Evolutionary conservation across 257 asterid species (phyloP), one percentile per base, ranked within the genome.

Genomic region (Solanum pimpinellifolium): DNA sequence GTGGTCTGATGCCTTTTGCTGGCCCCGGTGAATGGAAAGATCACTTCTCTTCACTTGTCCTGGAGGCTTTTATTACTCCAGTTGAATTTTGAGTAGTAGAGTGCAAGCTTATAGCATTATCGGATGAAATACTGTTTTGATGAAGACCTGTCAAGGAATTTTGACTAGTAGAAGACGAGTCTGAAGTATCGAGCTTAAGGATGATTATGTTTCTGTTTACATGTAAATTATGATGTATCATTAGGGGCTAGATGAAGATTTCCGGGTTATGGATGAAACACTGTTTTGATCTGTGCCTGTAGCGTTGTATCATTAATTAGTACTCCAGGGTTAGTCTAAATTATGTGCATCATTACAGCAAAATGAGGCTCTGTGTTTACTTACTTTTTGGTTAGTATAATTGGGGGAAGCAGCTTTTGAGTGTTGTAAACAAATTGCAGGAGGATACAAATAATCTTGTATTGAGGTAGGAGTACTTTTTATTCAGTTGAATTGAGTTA

Each of bases 1-100:
- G 99, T 11, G 98, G 99, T n/a, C 76, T 94, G 68, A 88, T 95
- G 92, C 98, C 99, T 23, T 97, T 95, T 70, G 99, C 99, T 1
- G 86, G 95, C 91, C 90, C 93, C 25, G 23, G 88, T 68, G 98
- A 96, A 86, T 96, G 98, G 99, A 88, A 86, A 62, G 77, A 90
- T 85, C 99, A 96, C 90, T 93, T 96, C 85, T 78, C 87, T 35
- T 91, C 91, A 4, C 87, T 76, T 81, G 84, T 88, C 14, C 3
- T 85, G 21, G 86, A 80, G 49, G 12, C 87, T 66, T 35, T 85
- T 84, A 41, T 60, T 37, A 74, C 35, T 4, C 86, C 52, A 77
- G 94, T 89, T 75, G 94, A 94, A 86, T 88, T 41, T 20, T 84
- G 21, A 60, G 70, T 20, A 11, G 44, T 42, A 27, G 66, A 44